These are phyloP conservation scores for Diversispora epigaea DNA, from an alignment of 192 early-diverging fungal genomes.

Conservation along the genomic window DNA sequence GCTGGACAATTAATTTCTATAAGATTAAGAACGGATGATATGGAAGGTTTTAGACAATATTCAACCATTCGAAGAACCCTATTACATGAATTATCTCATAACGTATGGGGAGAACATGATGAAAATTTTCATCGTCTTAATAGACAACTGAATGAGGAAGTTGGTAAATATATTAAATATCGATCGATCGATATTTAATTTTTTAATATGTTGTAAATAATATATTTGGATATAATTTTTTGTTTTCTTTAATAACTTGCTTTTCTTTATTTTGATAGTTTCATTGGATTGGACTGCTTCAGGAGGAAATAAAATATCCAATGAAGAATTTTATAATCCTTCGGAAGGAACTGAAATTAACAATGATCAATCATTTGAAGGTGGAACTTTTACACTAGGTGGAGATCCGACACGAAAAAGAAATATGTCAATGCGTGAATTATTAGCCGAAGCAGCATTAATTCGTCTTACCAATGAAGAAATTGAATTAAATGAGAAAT, in stretches of 20 bases:
- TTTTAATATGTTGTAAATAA: not conserved
- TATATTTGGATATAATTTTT: not conserved
- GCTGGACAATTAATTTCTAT: slow-evolving; percentile 70
- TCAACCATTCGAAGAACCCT: slow-evolving; percentile 64
- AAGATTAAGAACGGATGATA: slow-evolving; percentile 72
- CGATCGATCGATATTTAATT: no score
- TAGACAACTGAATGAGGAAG: slow-evolving; percentile 70
- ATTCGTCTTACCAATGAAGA: slow-evolving; percentile 64
- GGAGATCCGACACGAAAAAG: slow-evolving; percentile 34
- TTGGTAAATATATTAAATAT: no score
- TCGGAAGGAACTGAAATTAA: slow-evolving; percentile 38
- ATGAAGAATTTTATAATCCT: slow-evolving; percentile 46
- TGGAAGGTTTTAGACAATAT: slow-evolving; percentile 76
- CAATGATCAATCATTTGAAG: slow-evolving; percentile 42
- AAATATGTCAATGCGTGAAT: slow-evolving; percentile 43
- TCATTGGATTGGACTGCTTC: slow-evolving; percentile 51
- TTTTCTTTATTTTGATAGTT: slow-evolving; percentile 13
- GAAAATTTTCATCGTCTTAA: slow-evolving; percentile 72
- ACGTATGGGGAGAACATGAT: slow-evolving; percentile 70
- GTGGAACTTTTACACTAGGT: slow-evolving; percentile 63
- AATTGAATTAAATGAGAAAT: slow-evolving; percentile 59
- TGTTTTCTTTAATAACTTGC: not conserved
- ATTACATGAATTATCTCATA: slow-evolving; percentile 79
- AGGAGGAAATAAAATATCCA: slow-evolving; percentile 36
- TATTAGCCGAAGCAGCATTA: slow-evolving; percentile 57